A percentile compares a stretch with the other conserved stretches of the same genome.
These are phyloP conservation scores for Hura crepitans DNA, from an alignment of 441 rosid genomes.

Conservation along the genomic window DNA sequence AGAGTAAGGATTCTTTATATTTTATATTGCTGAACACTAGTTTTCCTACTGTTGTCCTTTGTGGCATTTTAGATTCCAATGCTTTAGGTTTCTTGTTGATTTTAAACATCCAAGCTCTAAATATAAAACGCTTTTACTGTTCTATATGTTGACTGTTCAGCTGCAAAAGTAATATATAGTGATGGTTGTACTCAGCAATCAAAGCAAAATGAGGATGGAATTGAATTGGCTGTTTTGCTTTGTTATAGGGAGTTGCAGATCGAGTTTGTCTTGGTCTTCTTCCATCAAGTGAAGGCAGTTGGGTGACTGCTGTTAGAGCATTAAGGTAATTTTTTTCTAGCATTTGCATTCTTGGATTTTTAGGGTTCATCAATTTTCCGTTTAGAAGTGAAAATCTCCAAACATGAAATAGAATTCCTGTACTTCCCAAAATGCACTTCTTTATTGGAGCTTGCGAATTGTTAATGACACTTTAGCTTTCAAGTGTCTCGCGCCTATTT, in stretches of 20 bases:
- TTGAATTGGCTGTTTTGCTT: constrained; percentile 16
- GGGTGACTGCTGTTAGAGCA: constrained; percentile 80
- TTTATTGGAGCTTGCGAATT: background rate
- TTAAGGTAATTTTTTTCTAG: constrained; percentile 49
- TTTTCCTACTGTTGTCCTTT: background rate
- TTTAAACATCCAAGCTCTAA: background rate
- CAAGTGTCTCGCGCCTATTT: background rate
- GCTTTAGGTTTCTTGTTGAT: background rate
- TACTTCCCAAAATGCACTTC: background rate
- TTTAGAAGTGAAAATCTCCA: constrained; percentile 1
- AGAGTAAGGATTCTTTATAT: constrained; percentile 44
- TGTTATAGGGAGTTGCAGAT: constrained; percentile 73
- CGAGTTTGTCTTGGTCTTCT: constrained; percentile 91
- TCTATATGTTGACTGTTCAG: constrained; percentile 13
- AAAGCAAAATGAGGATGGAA: constrained; percentile 7
- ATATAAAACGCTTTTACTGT: background rate
- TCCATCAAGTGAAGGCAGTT: constrained; percentile 85
- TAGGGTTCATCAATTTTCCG: background rate
- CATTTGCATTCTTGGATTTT: background rate
- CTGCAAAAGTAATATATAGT: constrained; percentile 17
- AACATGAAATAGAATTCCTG: background rate
- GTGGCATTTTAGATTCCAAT: background rate
- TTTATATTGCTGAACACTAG: background rate
- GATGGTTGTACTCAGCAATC: background rate
- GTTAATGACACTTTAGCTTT: background rate